Evolutionary conservation across 2,329 filamentous ascomycete species (phyloP).

Genomic region (Alternaria atra): DNA sequence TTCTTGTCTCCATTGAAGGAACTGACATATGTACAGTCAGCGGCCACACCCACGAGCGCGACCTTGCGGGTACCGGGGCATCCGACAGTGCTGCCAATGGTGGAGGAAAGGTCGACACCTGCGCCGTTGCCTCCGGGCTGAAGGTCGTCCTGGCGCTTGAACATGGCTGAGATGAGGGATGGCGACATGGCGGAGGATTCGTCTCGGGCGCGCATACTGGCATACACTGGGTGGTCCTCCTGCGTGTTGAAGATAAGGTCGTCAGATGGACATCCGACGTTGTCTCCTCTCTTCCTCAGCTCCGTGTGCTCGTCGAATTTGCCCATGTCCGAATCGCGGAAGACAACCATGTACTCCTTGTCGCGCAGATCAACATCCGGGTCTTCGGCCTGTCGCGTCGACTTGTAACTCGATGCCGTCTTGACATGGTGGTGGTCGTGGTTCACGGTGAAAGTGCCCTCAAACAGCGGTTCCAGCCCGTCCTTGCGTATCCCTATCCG

Average conservation of each 20-base stretch:
- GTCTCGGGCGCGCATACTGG: slow-evolving; percentile 62
- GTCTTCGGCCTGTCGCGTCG: slow-evolving; percentile 74
- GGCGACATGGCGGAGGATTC: slow-evolving; percentile 61
- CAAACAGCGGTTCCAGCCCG: slow-evolving; percentile 81
- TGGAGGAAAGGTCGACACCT: slow-evolving; percentile 77
- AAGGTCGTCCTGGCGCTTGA: slow-evolving; percentile 74
- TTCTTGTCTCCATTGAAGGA: slow-evolving; percentile 76
- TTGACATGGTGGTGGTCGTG: slow-evolving; percentile 89
- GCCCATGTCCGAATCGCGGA: slow-evolving; percentile 85
- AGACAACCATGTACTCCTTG: slow-evolving; percentile 86
- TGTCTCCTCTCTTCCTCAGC: slow-evolving; percentile 66
- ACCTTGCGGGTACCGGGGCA: slow-evolving; percentile 92
- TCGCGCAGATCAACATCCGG: slow-evolving; percentile 67
- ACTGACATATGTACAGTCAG: slow-evolving; percentile 87
- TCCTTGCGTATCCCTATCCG: slow-evolving; percentile 80
- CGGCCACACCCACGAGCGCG: slow-evolving; percentile 88
- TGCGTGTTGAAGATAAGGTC: slow-evolving; percentile 80
- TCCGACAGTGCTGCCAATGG: slow-evolving; percentile 82
- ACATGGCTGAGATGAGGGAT: slow-evolving; percentile 71
- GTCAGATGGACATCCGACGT: slow-evolving; percentile 73
- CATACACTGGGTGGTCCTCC: slow-evolving; percentile 72
- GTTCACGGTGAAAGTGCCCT: slow-evolving; percentile 84
- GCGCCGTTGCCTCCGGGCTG: slow-evolving; percentile 76
- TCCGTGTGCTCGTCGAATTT: slow-evolving; percentile 63
- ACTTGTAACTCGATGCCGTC: slow-evolving; percentile 75